phyloP scores from a whole-genome alignment of 129 eudicot species.

The Glebionis coronaria region DNA sequence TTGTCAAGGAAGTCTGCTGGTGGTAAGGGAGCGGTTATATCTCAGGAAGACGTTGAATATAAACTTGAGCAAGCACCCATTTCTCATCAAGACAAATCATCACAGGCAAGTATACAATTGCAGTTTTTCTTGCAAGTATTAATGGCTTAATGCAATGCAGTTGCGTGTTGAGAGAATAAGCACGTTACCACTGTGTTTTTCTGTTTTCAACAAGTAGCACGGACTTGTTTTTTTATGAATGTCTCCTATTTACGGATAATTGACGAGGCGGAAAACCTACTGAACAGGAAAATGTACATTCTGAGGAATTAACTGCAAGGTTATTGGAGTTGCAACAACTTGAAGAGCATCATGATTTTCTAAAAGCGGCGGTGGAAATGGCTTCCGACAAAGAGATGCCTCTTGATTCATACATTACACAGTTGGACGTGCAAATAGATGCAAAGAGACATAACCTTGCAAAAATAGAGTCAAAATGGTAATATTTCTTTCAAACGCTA shows the following conservation, averaged over 20 bases:
- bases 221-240: too few relatives aligned
- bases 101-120: slow-evolving; percentile 38
- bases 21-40: slow-evolving; percentile 16
- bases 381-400: slow-evolving; percentile 46
- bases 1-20: slow-evolving; percentile 2
- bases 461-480: slow-evolving; percentile 58
- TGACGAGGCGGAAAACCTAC: too few relatives aligned
- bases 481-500: slow-evolving; percentile 6
- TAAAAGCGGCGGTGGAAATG: slow-evolving; percentile 52
- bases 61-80: slow-evolving; percentile 22
- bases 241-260: too few relatives aligned
- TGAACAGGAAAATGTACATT: slow-evolving; percentile 28
- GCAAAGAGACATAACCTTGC: slow-evolving; percentile 43
- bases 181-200: too few relatives aligned
- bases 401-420: slow-evolving; percentile 34
- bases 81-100: slow-evolving; percentile 23
- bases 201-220: too few relatives aligned
- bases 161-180: neutral
- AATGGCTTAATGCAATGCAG: neutral
- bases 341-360: slow-evolving; percentile 45
- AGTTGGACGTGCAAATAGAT: slow-evolving; percentile 41
- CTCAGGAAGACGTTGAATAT: slow-evolving; percentile 14
- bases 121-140: too few relatives aligned
- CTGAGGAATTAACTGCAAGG: slow-evolving; percentile 24
- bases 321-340: slow-evolving; percentile 32